phyloP scores from a whole-genome alignment of 2,329 filamentous ascomycete species.

The Aspergillus ustus region DNA sequence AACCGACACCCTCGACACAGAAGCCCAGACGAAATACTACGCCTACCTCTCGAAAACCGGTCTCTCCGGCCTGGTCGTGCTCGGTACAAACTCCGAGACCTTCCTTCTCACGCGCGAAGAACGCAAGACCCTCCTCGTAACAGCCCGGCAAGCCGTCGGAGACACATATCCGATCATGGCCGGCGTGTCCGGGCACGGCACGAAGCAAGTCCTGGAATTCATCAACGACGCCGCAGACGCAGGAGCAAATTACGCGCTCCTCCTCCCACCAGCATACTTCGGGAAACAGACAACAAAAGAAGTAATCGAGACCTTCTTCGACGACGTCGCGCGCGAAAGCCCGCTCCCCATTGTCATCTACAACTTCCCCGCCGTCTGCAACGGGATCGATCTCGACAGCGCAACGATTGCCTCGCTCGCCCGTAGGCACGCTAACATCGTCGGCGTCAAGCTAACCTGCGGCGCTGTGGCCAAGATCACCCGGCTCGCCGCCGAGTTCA shows the following conservation, averaged over 20 bases:
- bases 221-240: constrained; percentile 63
- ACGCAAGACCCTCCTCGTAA: constrained; percentile 58
- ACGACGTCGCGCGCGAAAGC: constrained; percentile 57
- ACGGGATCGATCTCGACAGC: constrained; percentile 70
- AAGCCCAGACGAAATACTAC: constrained; percentile 57
- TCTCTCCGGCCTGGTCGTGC: constrained; percentile 57
- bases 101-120: constrained; percentile 64
- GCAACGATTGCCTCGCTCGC: constrained; percentile 62
- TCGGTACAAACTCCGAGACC: constrained; percentile 62
- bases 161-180: constrained; percentile 65
- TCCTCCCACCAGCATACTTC: constrained; percentile 69
- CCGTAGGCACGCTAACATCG: constrained; percentile 56
- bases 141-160: constrained; percentile 59
- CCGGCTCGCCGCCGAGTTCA: constrained; percentile 57
- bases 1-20: constrained; percentile 55
- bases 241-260: constrained; percentile 65
- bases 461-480: constrained; percentile 66
- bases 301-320: constrained; percentile 64
- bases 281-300: constrained; percentile 64
- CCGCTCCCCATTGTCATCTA: constrained; percentile 66
- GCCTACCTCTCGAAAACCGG: constrained; percentile 56
- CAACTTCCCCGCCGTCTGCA: constrained; percentile 71
- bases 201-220: constrained; percentile 65
- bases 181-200: constrained; percentile 70
- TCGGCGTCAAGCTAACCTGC: constrained; percentile 70